phyloP scores from a whole-genome alignment of 192 early-diverging fungal genomes.

The Coemansia sp. region DNA sequence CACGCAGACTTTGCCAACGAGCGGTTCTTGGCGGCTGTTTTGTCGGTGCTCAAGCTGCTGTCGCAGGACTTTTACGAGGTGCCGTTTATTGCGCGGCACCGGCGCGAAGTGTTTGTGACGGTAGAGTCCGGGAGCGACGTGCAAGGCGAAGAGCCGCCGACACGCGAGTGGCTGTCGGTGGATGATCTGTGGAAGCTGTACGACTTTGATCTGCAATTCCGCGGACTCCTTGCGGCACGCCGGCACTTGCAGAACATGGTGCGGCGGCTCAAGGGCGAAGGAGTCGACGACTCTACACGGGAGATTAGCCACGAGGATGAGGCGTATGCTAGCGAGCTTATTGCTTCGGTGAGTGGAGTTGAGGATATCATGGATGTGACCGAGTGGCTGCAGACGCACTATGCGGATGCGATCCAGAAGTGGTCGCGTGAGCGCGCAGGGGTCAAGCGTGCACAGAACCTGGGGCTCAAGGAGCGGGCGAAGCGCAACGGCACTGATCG shows the following conservation, averaged over 20 bases:
- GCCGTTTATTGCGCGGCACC: constrained; percentile 84
- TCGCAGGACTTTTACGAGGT: constrained; percentile 83
- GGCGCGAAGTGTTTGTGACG: constrained; percentile 81
- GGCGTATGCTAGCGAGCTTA: constrained; percentile 25
- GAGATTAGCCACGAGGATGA: constrained; percentile 18
- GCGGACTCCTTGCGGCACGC: constrained; percentile 66
- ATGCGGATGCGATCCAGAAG: constrained; percentile 38
- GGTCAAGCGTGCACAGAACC: constrained; percentile 44
- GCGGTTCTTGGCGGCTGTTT: constrained; percentile 51
- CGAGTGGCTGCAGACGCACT: constrained; percentile 65
- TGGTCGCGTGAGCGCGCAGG: constrained; percentile 22
- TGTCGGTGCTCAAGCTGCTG: constrained; percentile 69
- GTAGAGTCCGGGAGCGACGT: constrained; percentile 25
- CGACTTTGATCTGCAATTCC: constrained; percentile 79
- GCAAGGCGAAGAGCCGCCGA: constrained; percentile 21
- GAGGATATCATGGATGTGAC: constrained; percentile 66
- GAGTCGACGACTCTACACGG: not conserved
- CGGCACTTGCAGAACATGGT: constrained; percentile 55
- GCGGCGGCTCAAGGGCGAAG: constrained; percentile 44
- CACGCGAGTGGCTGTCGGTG: constrained; percentile 60
- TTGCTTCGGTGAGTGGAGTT: constrained; percentile 35
- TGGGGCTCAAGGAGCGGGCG: constrained; percentile 43
- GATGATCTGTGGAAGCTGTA: constrained; percentile 87
- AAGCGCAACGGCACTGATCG: constrained; percentile 43
- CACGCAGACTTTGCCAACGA: constrained; percentile 50